phyloP scores from a whole-genome alignment of 2,329 filamentous ascomycete genomes.

The Hypomyces rosellus region DNA sequence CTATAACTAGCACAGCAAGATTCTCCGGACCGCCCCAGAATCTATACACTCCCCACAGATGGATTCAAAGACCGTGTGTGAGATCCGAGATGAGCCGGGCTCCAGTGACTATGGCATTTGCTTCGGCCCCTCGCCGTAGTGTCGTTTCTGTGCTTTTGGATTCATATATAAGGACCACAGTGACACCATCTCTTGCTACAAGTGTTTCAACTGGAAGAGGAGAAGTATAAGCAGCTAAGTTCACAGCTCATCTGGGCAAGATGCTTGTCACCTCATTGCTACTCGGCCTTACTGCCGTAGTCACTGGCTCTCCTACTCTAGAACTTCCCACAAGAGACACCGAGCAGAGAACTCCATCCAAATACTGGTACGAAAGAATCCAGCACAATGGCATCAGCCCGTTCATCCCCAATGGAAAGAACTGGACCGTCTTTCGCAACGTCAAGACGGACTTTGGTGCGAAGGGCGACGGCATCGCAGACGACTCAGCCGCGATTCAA shows the following conservation, averaged over 20 bases:
- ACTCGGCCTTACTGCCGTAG: conserved; percentile 7
- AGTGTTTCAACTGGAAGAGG: no score
- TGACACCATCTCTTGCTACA: no score
- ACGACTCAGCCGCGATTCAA: conserved; percentile 70
- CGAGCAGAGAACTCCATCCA: conserved; percentile 1
- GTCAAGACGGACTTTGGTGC: conserved; percentile 61
- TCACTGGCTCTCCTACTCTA: neutral
- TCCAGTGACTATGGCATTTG: no score
- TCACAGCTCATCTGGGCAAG: neutral
- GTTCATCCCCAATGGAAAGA: conserved; percentile 11
- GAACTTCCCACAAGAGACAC: neutral
- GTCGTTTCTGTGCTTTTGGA: no score
- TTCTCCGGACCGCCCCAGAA: neutral
- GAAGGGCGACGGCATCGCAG: conserved; percentile 54
- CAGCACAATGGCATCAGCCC: conserved; percentile 16
- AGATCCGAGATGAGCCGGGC: no score
- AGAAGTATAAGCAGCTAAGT: no score
- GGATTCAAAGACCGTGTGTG: no score
- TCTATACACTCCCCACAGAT: no score
- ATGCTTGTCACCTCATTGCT: conserved; percentile 5
- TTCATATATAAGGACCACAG: no score
- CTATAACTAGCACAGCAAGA: neutral
- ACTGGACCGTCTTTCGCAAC: conserved; percentile 58
- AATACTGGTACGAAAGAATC: conserved; percentile 14
- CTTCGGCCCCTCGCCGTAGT: no score